A percentile compares a stretch with the other conserved stretches of the same genome.
phyloP scores from a whole-genome alignment of 352 stramenopile species.

The Globisporangium yorkense region DNA sequence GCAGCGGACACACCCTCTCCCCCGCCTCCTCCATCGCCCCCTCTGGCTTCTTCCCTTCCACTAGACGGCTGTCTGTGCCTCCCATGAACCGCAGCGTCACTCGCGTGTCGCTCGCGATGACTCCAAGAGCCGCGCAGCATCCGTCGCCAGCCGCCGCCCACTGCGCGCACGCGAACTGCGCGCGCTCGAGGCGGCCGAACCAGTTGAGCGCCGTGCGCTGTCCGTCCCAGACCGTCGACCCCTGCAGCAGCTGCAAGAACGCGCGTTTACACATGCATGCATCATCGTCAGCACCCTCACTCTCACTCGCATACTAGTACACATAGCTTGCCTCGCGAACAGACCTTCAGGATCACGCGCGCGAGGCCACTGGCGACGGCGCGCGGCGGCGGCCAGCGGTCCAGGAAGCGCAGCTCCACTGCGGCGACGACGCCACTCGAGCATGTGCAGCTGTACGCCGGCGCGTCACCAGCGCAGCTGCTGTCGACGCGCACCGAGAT shows the following conservation, averaged over 20 bases:
- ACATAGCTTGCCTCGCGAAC: not conserved
- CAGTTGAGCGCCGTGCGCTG: constrained; percentile 29
- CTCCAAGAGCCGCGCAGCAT: constrained; percentile 30
- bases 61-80: no score
- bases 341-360: constrained; percentile 20
- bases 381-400: constrained; percentile 25
- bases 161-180: constrained; percentile 26
- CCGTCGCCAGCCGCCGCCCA: constrained; percentile 21
- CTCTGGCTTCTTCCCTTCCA: not conserved
- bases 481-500: not conserved
- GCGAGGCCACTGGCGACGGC: constrained; percentile 33
- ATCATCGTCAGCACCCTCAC: no score
- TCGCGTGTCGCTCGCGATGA: constrained; percentile 15
- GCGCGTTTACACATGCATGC: not conserved
- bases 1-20: not conserved
- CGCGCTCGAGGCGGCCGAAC: constrained; percentile 32
- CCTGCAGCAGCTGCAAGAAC: constrained; percentile 25
- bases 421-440: constrained; percentile 18
- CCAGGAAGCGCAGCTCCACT: constrained; percentile 31
- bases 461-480: not conserved
- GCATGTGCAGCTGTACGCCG: constrained; percentile 19
- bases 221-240: constrained; percentile 33
- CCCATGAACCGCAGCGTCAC: constrained; percentile 26
- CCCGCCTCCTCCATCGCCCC: not conserved
- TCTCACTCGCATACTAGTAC: not conserved